Base-by-base conservation (phyloP, 768 basidiomycete genomes). In the Arthromyces matolae region DNA sequence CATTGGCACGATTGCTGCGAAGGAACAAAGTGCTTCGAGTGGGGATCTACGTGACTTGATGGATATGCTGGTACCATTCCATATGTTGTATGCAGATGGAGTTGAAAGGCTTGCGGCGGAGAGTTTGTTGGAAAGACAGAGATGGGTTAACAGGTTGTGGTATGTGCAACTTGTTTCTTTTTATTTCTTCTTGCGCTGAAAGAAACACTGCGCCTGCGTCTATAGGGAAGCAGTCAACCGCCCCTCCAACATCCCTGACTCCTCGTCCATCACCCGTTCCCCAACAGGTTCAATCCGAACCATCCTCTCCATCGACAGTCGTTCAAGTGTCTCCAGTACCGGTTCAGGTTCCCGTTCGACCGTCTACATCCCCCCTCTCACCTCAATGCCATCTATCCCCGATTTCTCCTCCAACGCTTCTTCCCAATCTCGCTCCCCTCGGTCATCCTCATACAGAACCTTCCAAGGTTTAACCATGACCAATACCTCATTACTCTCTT, bases 111-210 rank as follows among this genome's bases (percentile, higher is more conserved):
- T 96, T 20, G 93, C 85, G 5, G 85, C 89, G n/a, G 93, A 94
- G 61, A 93, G 89, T 54, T 77, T 92, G 6, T 65, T 87, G 49
- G 89, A 93, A 63, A 75, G 93, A 55, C 85, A 91, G 42, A 81
- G 86, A 64, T 96, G 93, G 93, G 91, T 94, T 10, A 89, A 88
- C 58, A 80, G 90, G 4, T 78, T 96, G 45, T 93, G 89, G 93
- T 92, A 59, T 39, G 81, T 71, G 1, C 22, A 52, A 56, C 33
- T n/a, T 29, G 40, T 13, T 47, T 51, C 33, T 53, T 14, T 43
- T 2, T 35, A n/a, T 49, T 22, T 10, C 35, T 9, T 49, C 19
- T 10, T 42, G 29, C 22, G 37, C 27, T 45, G 5, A n/a, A n/a
- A n/a, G n/a, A n/a, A n/a, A 47, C 9, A 22, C 10, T 10, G 16